Conservation (phyloP, 2,329 filamentous ascomycete genomes). For the Orbilia brochopaga region DNA sequence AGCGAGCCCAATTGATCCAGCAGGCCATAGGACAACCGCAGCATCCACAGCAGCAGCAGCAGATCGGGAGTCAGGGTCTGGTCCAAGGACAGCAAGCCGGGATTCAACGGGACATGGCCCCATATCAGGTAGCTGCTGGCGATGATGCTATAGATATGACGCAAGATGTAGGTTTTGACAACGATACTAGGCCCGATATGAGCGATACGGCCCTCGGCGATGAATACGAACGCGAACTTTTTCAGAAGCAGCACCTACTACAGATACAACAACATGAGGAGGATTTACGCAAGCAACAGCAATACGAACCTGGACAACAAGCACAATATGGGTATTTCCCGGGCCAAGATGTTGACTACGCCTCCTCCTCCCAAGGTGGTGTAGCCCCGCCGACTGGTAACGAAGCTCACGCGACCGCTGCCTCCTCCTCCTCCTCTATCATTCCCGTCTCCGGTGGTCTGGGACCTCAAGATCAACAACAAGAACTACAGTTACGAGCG, state of each 20-base stretch:
- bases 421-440: constrained; percentile 17
- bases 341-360: constrained; percentile 27
- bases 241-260: constrained; percentile 53
- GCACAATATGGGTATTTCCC: constrained; percentile 23
- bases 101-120: constrained; percentile 43
- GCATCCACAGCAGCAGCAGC: constrained; percentile 35
- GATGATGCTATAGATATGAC: constrained; percentile 51
- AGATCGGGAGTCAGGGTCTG: constrained; percentile 42
- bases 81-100: constrained; percentile 50
- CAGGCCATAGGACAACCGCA: constrained; percentile 33
- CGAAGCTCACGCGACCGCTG: constrained; percentile 29
- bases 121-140: constrained; percentile 51
- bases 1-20: constrained; percentile 41
- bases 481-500: constrained; percentile 19
- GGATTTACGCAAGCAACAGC: constrained; percentile 54
- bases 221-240: constrained; percentile 54
- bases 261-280: constrained; percentile 54
- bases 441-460: constrained; percentile 34
- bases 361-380: neutral
- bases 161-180: constrained; percentile 52
- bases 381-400: constrained; percentile 14
- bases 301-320: constrained; percentile 54
- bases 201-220: constrained; percentile 49
- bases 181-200: constrained; percentile 51
- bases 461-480: constrained; percentile 32